Conservation (phyloP, 169 alveolate genomes). For the Plasmodium coatneyi region DNA sequence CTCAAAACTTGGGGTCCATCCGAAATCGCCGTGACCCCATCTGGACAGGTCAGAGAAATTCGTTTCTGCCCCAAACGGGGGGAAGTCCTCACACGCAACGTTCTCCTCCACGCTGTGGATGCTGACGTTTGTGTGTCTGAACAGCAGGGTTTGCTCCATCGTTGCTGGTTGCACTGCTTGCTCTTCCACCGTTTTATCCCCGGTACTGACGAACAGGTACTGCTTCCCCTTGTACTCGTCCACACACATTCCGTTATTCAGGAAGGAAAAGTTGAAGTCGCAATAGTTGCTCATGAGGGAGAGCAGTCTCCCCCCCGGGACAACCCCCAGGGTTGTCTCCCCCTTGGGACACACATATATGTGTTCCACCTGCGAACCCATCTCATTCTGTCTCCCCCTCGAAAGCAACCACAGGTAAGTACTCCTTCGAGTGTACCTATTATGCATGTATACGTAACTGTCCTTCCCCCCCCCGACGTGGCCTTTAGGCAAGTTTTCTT, state of each 20-base stretch:
- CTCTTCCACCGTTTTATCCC: neutral
- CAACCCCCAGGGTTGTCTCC: neutral
- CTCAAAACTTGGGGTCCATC: neutral
- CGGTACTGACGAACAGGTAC: slow-evolving; percentile 8
- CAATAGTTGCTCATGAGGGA: slow-evolving; percentile 7
- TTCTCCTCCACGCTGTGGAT: slow-evolving; percentile 7
- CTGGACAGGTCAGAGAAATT: neutral
- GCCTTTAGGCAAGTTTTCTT: neutral
- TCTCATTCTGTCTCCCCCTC: neutral
- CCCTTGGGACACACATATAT: neutral
- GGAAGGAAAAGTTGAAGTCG: slow-evolving; percentile 41
- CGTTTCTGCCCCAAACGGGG: neutral
- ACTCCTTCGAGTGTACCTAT: neutral
- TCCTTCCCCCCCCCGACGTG: neutral
- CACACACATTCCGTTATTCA: slow-evolving; percentile 3
- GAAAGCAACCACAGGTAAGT: slow-evolving; percentile 2
- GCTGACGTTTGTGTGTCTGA: slow-evolving; percentile 7
- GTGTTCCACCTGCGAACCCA: neutral
- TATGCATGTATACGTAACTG: slow-evolving; percentile 12
- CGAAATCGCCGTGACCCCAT: neutral
- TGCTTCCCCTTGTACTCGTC: slow-evolving; percentile 8
- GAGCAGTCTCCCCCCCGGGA: neutral
- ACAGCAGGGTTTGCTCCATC: slow-evolving; percentile 1
- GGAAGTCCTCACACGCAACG: neutral
- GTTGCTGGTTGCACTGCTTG: neutral